A percentile compares a stretch with the other conserved stretches of the same genome.
Evolutionary conservation across 2,329 filamentous ascomycete genomes (phyloP).

Genomic region (Pseudocercospora musae): DNA sequence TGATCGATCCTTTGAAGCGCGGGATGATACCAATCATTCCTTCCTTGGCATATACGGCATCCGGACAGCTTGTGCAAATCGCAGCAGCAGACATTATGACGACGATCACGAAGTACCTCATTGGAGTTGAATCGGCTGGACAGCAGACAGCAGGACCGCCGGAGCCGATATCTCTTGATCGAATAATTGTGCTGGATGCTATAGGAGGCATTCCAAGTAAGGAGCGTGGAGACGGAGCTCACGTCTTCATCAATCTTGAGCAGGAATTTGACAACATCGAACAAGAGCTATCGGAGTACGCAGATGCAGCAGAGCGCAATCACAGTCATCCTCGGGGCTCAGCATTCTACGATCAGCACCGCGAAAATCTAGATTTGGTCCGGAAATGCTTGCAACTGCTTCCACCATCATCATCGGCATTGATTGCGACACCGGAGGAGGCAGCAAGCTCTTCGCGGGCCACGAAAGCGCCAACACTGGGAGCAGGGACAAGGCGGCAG

Average conservation of each 20-base stretch:
- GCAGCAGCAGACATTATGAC: slow-evolving; percentile 65
- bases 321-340: slow-evolving; percentile 15
- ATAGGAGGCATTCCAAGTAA: slow-evolving; percentile 76
- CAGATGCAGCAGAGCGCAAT: slow-evolving; percentile 19
- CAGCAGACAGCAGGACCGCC: not conserved
- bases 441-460: slow-evolving; percentile 61
- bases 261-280: slow-evolving; percentile 76
- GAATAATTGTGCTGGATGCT: slow-evolving; percentile 84
- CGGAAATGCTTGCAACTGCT: slow-evolving; percentile 69
- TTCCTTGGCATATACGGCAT: slow-evolving; percentile 58
- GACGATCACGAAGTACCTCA: slow-evolving; percentile 72
- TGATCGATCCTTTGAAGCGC: slow-evolving; percentile 64
- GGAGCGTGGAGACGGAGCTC: slow-evolving; percentile 59
- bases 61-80: slow-evolving; percentile 50
- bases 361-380: slow-evolving; percentile 71
- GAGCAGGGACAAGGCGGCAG: slow-evolving; percentile 53
- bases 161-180: slow-evolving; percentile 55
- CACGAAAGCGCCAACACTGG: slow-evolving; percentile 19
- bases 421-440: slow-evolving; percentile 83
- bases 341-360: slow-evolving; percentile 46
- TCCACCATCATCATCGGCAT: slow-evolving; percentile 77
- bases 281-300: slow-evolving; percentile 45
- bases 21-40: slow-evolving; percentile 70
- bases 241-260: slow-evolving; percentile 89
- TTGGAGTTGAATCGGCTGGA: slow-evolving; percentile 44